phyloP scores from a whole-genome alignment of 345 rosid species.

The Clausena lansium region DNA sequence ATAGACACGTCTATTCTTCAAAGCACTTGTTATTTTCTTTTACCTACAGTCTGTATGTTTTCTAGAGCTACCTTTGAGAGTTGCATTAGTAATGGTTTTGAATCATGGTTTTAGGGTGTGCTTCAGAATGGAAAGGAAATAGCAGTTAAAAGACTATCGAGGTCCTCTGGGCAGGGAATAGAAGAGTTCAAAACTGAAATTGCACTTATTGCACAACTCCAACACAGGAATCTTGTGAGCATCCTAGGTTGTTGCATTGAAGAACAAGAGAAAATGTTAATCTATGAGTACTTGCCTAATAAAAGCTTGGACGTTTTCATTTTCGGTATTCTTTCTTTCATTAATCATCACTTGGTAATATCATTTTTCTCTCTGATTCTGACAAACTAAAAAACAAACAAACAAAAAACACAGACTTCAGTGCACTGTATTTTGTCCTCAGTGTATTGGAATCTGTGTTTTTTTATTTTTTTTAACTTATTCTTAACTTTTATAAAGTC shows the following conservation, averaged over 20 bases:
- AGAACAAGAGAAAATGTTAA: constrained; percentile 32
- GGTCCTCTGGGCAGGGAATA: constrained; percentile 30
- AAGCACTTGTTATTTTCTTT: not conserved
- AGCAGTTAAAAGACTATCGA: constrained; percentile 38
- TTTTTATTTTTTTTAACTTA: too few species aligned
- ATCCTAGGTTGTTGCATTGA: constrained; percentile 54
- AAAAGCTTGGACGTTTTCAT: constrained; percentile 40
- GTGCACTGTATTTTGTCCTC: too few species aligned
- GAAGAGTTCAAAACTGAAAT: constrained; percentile 43
- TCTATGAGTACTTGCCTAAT: constrained; percentile 42
- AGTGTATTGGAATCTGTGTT: too few species aligned
- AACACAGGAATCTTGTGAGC: constrained; percentile 72
- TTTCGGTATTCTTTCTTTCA: constrained; percentile 24
- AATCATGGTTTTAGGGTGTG: constrained; percentile 27
- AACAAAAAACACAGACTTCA: too few species aligned
- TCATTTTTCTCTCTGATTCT: not conserved
- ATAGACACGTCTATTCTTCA: too few species aligned
- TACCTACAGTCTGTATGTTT: not conserved
- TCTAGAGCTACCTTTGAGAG: not conserved
- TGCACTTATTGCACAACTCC: constrained; percentile 48
- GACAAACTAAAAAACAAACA: too few species aligned
- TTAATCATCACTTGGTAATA: not conserved
- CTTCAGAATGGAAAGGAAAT: constrained; percentile 26
- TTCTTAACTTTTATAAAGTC: too few species aligned
- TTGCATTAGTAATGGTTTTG: not conserved